phyloP scores from a whole-genome alignment of 2,329 filamentous ascomycete genomes.

The Stachybotrys elegans region DNA sequence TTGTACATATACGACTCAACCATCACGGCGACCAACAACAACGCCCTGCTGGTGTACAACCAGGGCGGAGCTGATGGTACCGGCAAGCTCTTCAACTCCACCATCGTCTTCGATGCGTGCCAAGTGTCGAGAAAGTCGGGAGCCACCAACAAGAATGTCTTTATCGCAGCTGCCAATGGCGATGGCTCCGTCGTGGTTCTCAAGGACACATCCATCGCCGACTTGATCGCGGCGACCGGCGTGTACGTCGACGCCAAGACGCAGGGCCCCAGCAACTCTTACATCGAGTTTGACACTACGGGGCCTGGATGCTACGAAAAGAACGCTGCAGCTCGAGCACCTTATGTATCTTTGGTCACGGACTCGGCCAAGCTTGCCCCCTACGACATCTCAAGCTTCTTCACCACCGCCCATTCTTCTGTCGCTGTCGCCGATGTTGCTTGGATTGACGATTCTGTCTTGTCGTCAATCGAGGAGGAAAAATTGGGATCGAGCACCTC shows the following conservation, averaged over 20 bases:
- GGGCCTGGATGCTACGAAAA: slow-evolving; percentile 33
- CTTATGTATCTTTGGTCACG: slow-evolving; percentile 28
- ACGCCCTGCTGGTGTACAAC: slow-evolving; percentile 27
- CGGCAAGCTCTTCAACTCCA: slow-evolving; percentile 29
- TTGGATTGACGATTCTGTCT: too few relatives aligned
- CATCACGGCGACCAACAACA: slow-evolving; percentile 30
- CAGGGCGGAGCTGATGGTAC: slow-evolving; percentile 25
- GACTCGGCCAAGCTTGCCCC: slow-evolving; percentile 24
- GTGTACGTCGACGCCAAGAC: slow-evolving; percentile 24
- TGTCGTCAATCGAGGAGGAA: too few relatives aligned
- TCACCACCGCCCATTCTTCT: too few relatives aligned
- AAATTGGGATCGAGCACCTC: too few relatives aligned
- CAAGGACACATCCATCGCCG: slow-evolving; percentile 30
- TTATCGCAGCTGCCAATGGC: slow-evolving; percentile 34
- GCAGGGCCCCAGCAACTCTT: slow-evolving; percentile 25
- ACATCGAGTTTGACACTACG: slow-evolving; percentile 34
- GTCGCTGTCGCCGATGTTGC: too few relatives aligned
- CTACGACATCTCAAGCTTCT: too few relatives aligned
- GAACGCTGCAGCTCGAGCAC: slow-evolving; percentile 25
- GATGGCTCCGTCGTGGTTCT: slow-evolving; percentile 34
- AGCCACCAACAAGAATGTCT: slow-evolving; percentile 31
- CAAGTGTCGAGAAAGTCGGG: slow-evolving; percentile 24
- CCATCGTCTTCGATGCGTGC: slow-evolving; percentile 34
- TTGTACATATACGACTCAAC: slow-evolving; percentile 38
- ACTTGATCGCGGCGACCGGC: slow-evolving; percentile 30